Evolutionary conservation across 1,139 yeast genomes (phyloP).

Genomic region (Debaryomyces robertsiae): DNA sequence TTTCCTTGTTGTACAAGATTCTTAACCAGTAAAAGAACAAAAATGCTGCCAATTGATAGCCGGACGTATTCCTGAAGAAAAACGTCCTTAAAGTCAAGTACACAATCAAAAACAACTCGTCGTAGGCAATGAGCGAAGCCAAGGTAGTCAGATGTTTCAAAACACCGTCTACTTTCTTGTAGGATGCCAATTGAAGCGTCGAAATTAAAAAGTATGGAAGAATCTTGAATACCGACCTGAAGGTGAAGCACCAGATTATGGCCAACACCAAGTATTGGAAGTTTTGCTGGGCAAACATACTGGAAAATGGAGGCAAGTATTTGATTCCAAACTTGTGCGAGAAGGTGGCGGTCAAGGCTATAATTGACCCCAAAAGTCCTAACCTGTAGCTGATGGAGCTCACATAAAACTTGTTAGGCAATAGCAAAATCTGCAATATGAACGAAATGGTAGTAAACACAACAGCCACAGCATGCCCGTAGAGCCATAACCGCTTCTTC

Average conservation of each 20-base stretch:
- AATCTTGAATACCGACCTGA: conserved; percentile 65
- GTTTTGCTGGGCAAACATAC: conserved; percentile 66
- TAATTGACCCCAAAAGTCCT: conserved; percentile 56
- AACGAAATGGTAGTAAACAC: conserved; percentile 53
- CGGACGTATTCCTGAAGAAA: conserved; percentile 65
- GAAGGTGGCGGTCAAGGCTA: conserved; percentile 57
- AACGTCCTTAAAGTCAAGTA: conserved; percentile 61
- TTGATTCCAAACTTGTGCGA: conserved; percentile 58
- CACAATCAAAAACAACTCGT: conserved; percentile 57
- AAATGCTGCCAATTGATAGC: conserved; percentile 62
- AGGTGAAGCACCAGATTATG: conserved; percentile 60
- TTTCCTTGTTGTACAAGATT: conserved; percentile 54
- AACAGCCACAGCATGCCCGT: conserved; percentile 57
- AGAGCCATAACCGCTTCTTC: conserved; percentile 58
- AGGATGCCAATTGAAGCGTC: conserved; percentile 52
- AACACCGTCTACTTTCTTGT: conserved; percentile 44
- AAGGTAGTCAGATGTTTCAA: conserved; percentile 41
- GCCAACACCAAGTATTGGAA: conserved; percentile 64
- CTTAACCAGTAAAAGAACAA: conserved; percentile 69
- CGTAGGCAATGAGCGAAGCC: conserved; percentile 57
- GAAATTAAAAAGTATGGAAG: conserved; percentile 62
- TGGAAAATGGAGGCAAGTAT: conserved; percentile 56
- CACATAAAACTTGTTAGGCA: conserved; percentile 46
- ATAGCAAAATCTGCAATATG: conserved; percentile 48
- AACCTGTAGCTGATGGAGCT: conserved; percentile 54